Conservation (phyloP, 306 rosid genomes). For the Aeschynomene evenia region DNA sequence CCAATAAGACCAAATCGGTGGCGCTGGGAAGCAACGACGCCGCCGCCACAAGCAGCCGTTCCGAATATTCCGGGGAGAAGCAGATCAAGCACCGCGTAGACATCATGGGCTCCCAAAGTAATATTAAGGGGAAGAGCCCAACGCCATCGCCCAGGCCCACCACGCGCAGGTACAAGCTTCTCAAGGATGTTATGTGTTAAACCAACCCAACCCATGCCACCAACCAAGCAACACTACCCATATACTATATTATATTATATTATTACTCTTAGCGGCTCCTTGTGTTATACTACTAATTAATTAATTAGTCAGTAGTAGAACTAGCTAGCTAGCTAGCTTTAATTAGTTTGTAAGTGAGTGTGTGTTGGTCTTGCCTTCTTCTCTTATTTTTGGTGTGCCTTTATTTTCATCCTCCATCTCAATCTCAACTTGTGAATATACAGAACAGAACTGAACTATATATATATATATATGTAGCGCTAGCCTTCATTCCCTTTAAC, state of each 20-base stretch:
- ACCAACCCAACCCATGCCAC: not conserved
- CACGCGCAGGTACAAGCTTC: slow-evolving; percentile 98
- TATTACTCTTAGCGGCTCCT: not conserved
- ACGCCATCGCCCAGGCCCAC: slow-evolving; percentile 72
- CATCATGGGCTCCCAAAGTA: slow-evolving; percentile 31
- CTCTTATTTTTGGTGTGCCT: not conserved
- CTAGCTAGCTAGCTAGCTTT: too few species aligned
- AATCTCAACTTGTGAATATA: slow-evolving; percentile 48
- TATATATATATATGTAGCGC: too few species aligned
- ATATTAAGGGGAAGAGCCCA: slow-evolving; percentile 52
- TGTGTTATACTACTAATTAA: too few species aligned
- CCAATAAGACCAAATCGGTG: slow-evolving; percentile 47
- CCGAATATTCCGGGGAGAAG: slow-evolving; percentile 59
- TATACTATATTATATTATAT: not conserved
- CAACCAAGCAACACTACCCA: not conserved
- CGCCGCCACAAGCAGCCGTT: slow-evolving; percentile 37
- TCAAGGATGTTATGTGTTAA: slow-evolving; percentile 96
- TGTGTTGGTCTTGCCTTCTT: not conserved
- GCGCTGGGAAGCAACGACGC: not conserved
- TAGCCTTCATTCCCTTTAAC: too few species aligned
- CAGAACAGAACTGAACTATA: too few species aligned
- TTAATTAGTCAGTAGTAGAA: too few species aligned
- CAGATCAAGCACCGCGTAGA: slow-evolving; percentile 59
- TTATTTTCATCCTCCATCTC: too few species aligned
- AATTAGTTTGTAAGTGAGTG: too few species aligned